Evolutionary conservation across 106 monocot species (phyloP).

Genomic region (Phalaenopsis aphrodite): DNA sequence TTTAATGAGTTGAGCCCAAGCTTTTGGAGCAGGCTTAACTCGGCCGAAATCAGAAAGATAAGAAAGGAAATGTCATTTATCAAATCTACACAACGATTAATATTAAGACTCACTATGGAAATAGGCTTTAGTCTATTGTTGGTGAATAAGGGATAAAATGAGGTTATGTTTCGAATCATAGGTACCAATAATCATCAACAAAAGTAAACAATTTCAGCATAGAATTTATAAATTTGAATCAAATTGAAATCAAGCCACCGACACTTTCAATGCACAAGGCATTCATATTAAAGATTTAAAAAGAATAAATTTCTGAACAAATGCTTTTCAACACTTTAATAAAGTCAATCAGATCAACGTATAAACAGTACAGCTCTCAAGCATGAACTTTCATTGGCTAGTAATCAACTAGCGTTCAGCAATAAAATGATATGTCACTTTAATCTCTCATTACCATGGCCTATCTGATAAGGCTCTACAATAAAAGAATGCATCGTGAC

Average conservation of each 20-base stretch:
- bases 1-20: no score
- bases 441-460: background rate
- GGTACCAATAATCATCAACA: no score
- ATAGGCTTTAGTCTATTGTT: background rate
- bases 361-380: background rate
- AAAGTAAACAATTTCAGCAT: no score
- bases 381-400: background rate
- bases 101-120: background rate
- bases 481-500: background rate
- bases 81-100: no score
- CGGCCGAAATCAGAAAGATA: no score
- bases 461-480: background rate
- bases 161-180: no score
- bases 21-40: no score
- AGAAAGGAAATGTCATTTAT: no score
- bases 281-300: background rate
- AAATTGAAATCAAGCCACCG: no score
- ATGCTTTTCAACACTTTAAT: background rate
- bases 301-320: background rate
- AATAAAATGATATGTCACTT: background rate
- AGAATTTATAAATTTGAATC: no score
- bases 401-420: background rate
- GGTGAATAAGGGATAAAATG: background rate
- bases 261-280: no score
- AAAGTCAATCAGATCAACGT: background rate